Evolutionary conservation across 306 rosid genomes (phyloP), one percentile per base, ranked within the genome.

Genomic region (Castanopsis chinensis): DNA sequence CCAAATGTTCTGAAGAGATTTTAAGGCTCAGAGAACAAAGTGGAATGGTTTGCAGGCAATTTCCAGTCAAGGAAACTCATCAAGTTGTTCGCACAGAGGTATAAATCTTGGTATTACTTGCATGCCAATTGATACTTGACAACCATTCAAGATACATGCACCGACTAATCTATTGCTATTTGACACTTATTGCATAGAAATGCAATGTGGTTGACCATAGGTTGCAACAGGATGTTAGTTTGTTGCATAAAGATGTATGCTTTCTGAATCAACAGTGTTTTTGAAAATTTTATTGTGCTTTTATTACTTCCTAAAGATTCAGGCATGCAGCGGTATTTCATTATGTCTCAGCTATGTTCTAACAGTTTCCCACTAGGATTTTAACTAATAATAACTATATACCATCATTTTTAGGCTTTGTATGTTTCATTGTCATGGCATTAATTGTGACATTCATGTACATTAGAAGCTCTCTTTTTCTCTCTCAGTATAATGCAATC

Each of bases 61-160:
- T 80, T 80, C 99, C 99, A 56, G 98, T 92, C 74, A 95, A 92
- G 87, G 97, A 95, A 80, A 95, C 97, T 28, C n/a, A 76, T 79
- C 85, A 78, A 83, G 85, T 89, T 79, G 73, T 88, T 72, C 94
- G 99, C 18, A n/a, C 82, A 3, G 99, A 91, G 98, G 98, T 96
- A 86, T 19, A 4, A 21, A 60, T 83, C 74, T 23, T 70, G 5
- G 73, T 79, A 69, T 79, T 69, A 18, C 32, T 69, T 28, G 59
- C 49, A 30, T 54, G 20, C 52, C 27, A 4, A 4, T 19, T 15
- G 15, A 14, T 15, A n/a, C 19, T 35, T 19, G 12, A 10, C 14
- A 67, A 35, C n/a, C 20, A n/a, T 67, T 33, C 72, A n/a, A 35
- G 52, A 4, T 67, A 5, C 67, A 20, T 20, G n/a, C 30, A n/a